These are phyloP conservation scores for Trichoderma lentiforme DNA, from an alignment of 2,329 filamentous ascomycete genomes.

Conservation along the genomic window DNA sequence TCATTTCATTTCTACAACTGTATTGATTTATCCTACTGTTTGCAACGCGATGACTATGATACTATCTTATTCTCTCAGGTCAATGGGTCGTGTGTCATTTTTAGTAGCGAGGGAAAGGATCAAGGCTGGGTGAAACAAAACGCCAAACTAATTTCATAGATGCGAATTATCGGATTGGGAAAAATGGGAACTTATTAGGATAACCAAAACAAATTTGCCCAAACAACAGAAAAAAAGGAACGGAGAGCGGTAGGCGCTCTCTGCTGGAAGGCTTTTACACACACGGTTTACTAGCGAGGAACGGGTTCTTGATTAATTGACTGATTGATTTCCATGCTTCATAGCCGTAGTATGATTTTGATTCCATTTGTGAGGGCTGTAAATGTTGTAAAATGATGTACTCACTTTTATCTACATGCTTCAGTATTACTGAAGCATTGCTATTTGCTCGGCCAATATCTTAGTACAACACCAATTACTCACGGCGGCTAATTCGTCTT, in stretches of 20 bases:
- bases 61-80: not conserved
- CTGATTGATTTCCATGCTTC: not conserved
- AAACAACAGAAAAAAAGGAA: not conserved
- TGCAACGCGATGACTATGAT: not conserved
- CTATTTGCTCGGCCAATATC: too few relatives aligned
- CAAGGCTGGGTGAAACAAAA: not conserved
- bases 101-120: constrained; percentile 1
- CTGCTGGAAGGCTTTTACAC: not conserved
- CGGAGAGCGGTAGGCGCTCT: constrained; percentile 3
- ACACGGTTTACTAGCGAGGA: not conserved
- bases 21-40: not conserved
- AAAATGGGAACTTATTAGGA: not conserved
- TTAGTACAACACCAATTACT: not conserved
- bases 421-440: not conserved
- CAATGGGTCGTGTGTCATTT: not conserved
- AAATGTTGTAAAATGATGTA: not conserved
- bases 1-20: not conserved
- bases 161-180: not conserved
- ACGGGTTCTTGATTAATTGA: not conserved
- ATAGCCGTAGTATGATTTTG: not conserved
- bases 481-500: not conserved
- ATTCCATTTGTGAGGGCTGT: not conserved
- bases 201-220: not conserved
- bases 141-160: not conserved
- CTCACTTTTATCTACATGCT: not conserved